Evolutionary conservation across 305 asterid species (phyloP).

Genomic region (Stenogyne calaminthoides): DNA sequence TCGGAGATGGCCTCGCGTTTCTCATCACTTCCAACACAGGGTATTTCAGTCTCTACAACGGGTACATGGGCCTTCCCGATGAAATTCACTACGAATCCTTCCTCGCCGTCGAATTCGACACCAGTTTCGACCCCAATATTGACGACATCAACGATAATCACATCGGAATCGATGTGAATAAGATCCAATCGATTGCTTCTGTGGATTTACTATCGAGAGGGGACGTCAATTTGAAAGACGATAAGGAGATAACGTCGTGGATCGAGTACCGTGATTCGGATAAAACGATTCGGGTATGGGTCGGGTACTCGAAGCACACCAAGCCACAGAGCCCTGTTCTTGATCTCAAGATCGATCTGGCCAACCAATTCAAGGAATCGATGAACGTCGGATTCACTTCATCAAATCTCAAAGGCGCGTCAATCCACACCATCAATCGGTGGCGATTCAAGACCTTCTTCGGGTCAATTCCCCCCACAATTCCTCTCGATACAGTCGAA

Average conservation of each 20-base stretch:
- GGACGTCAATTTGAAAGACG: slow-evolving; percentile 50
- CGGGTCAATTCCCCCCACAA: slow-evolving; percentile 34
- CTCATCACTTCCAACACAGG: slow-evolving; percentile 50
- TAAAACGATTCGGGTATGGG: slow-evolving; percentile 58
- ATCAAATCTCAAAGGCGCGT: slow-evolving; percentile 64
- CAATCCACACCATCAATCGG: slow-evolving; percentile 39
- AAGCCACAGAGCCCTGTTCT: slow-evolving; percentile 61
- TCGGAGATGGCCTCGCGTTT: slow-evolving; percentile 77
- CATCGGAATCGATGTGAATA: slow-evolving; percentile 56
- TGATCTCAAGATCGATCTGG: slow-evolving; percentile 49
- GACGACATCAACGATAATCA: slow-evolving; percentile 62
- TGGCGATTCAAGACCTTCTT: slow-evolving; percentile 72
- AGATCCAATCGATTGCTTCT: slow-evolving; percentile 47
- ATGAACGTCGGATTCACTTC: slow-evolving; percentile 86
- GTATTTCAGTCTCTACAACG: slow-evolving; percentile 45
- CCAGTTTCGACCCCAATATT: slow-evolving; percentile 46
- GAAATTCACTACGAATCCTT: slow-evolving; percentile 39
- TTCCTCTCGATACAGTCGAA: slow-evolving; percentile 43
- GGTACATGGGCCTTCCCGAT: slow-evolving; percentile 68
- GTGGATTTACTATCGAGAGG: slow-evolving; percentile 43
- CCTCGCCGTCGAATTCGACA: slow-evolving; percentile 73
- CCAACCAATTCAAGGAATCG: slow-evolving; percentile 58
- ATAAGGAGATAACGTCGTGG: slow-evolving; percentile 57
- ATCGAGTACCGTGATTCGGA: slow-evolving; percentile 60
- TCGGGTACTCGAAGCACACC: slow-evolving; percentile 41